A percentile compares a stretch with the other conserved stretches of the same genome.
Conservation (phyloP, 2,329 filamentous ascomycete genomes). For the Arthrocladium fulminans region DNA sequence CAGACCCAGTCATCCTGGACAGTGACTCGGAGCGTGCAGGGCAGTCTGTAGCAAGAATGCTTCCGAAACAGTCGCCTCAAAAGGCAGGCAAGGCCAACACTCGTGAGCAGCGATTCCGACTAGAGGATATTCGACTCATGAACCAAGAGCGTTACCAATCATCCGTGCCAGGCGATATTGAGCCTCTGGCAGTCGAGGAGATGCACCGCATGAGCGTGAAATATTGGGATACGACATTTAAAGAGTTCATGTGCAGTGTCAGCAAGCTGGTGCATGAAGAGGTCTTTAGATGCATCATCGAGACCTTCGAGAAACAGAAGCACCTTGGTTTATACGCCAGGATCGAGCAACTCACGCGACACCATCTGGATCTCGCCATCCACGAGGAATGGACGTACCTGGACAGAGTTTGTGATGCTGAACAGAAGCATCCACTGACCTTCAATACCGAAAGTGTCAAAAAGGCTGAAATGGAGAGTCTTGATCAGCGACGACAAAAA, state of each 20-base stretch:
- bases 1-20: neutral
- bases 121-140: conserved; percentile 42
- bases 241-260: conserved; percentile 30
- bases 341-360: neutral
- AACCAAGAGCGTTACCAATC: conserved; percentile 48
- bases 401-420: neutral
- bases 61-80: neutral
- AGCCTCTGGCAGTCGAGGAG: conserved; percentile 51
- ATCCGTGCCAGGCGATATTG: conserved; percentile 51
- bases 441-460: neutral
- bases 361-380: neutral
- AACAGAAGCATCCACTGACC: conserved; percentile 2
- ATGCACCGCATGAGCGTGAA: conserved; percentile 49
- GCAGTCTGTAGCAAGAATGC: neutral
- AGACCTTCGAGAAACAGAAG: conserved; percentile 1
- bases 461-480: neutral
- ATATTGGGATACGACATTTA: conserved; percentile 50
- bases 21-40: neutral
- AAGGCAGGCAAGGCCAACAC: neutral
- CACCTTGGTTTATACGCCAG: neutral
- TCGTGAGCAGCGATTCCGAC: conserved; percentile 23
- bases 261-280: neutral
- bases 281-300: neutral
- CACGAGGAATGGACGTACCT: neutral
- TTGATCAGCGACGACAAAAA: neutral